phyloP scores from a whole-genome alignment of 306 rosid genomes.

The Spatholobus suberectus region DNA sequence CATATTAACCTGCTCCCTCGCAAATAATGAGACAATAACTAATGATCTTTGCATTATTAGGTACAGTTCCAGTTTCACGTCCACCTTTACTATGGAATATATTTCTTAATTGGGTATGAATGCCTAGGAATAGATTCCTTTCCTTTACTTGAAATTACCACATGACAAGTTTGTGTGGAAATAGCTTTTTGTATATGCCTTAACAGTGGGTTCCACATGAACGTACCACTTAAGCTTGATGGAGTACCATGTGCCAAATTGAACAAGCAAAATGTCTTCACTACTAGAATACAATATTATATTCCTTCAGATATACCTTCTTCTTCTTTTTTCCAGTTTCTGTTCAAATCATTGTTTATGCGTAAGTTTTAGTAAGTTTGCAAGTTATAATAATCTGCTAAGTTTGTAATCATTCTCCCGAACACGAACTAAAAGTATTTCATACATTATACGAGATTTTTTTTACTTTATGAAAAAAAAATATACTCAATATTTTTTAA shows the following conservation, averaged over 20 bases:
- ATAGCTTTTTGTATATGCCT: not conserved
- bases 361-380: no score
- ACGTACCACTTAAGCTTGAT: not conserved
- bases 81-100: not conserved
- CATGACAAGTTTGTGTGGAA: not conserved
- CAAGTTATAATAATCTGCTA: no score
- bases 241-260: not conserved
- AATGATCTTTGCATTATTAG: not conserved
- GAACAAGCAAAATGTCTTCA: not conserved
- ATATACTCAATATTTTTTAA: no score
- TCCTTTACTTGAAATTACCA: not conserved
- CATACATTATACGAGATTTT: no score
- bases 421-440: no score
- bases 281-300: no score
- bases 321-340: no score
- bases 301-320: no score
- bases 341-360: no score
- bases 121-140: not conserved
- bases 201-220: not conserved
- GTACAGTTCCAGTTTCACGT: not conserved
- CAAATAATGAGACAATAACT: not conserved
- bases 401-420: no score
- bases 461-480: no score
- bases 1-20: not conserved
- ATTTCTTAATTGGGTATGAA: no score